phyloP scores from a whole-genome alignment of 2,329 filamentous ascomycete species.

The Penicillium sumatraense region DNA sequence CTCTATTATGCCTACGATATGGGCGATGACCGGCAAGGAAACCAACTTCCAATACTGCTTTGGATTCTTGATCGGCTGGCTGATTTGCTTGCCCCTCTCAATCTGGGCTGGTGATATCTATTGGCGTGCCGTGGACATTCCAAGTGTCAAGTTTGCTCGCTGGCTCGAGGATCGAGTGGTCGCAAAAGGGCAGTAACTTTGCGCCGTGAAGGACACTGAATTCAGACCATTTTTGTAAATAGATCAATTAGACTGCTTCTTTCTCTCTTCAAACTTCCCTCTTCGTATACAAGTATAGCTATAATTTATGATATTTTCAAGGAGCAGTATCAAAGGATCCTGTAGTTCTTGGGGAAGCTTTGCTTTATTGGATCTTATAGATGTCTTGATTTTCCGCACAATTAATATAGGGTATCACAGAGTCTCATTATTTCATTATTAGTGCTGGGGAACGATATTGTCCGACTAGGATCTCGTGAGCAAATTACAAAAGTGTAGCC shows the following conservation, averaged over 20 bases:
- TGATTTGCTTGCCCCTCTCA: constrained; percentile 44
- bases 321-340: too few relatives aligned
- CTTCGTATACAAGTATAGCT: too few relatives aligned
- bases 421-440: not conserved
- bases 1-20: constrained; percentile 48
- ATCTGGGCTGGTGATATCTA: constrained; percentile 65
- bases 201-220: not conserved
- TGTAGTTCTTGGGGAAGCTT: not conserved
- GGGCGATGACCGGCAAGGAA: constrained; percentile 45
- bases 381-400: too few relatives aligned
- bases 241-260: not conserved
- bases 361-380: too few relatives aligned
- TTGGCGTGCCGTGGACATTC: constrained; percentile 61
- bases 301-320: too few relatives aligned
- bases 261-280: not conserved
- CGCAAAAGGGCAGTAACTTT: constrained; percentile 19
- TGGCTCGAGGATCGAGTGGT: constrained; percentile 51
- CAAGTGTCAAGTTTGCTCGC: constrained; percentile 55
- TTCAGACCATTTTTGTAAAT: not conserved
- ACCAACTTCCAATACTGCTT: constrained; percentile 44
- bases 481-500: too few relatives aligned
- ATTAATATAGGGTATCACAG: not conserved
- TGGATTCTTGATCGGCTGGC: constrained; percentile 46
- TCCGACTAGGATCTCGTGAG: too few relatives aligned
- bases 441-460: not conserved